phyloP scores from a whole-genome alignment of 148 eudicot genomes.

The Diospyros lotus region DNA sequence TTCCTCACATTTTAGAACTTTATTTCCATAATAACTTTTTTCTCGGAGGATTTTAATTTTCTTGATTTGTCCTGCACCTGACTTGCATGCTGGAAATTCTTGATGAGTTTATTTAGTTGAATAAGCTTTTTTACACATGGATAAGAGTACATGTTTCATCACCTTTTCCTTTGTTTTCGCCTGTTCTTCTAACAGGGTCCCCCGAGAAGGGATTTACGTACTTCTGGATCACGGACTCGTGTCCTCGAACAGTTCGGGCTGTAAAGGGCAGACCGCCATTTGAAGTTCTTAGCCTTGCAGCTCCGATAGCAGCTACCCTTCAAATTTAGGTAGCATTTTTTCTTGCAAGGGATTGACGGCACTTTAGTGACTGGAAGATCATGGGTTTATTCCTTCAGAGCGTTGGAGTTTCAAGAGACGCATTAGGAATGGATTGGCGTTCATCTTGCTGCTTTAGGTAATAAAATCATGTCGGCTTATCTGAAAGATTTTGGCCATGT shows the following conservation, averaged over 20 bases:
- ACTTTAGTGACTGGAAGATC: background rate
- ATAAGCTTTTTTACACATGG: too few species aligned
- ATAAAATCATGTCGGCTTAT: background rate
- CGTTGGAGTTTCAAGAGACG: background rate
- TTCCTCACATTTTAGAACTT: too few species aligned
- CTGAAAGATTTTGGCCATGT: background rate
- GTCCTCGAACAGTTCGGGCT: constrained; percentile 73
- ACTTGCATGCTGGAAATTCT: too few species aligned
- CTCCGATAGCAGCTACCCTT: constrained; percentile 74
- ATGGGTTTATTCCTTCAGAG: background rate
- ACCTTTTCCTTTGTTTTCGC: background rate
- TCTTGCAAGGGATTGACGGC: background rate
- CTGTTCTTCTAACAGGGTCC: constrained; percentile 33
- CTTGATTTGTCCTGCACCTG: too few species aligned
- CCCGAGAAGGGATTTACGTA: constrained; percentile 69
- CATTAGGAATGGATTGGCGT: background rate
- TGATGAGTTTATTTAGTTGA: too few species aligned
- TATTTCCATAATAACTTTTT: too few species aligned
- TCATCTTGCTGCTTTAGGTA: background rate
- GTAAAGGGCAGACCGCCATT: constrained; percentile 78
- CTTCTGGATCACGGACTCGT: constrained; percentile 98
- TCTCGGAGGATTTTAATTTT: too few species aligned
- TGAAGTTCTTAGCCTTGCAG: constrained; percentile 85
- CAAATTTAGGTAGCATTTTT: constrained; percentile 38
- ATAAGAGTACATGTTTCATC: background rate